Conservation (phyloP, 2,329 filamentous ascomycete species). For the Alternaria ventricosa region DNA sequence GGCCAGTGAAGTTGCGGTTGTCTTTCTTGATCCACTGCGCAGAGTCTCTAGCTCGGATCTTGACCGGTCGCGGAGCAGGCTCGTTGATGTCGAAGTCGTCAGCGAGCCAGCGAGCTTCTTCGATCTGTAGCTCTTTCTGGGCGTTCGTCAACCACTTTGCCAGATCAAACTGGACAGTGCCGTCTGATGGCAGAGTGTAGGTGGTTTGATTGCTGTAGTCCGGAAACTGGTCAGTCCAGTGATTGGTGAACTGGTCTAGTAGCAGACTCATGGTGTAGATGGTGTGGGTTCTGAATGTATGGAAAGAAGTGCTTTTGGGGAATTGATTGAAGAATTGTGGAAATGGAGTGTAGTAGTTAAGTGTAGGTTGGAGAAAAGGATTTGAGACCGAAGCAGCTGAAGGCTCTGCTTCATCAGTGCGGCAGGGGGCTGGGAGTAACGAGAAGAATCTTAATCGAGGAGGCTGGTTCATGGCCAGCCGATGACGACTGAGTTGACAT, state of each 20-base stretch:
- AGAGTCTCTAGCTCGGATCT: slow-evolving; percentile 3
- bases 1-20: slow-evolving; percentile 12
- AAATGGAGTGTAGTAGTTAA: neutral
- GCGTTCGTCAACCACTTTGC: neutral
- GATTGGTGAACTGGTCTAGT: neutral
- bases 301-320: neutral
- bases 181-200: neutral
- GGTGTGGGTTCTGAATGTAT: neutral
- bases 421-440: neutral
- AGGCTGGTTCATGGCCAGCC: slow-evolving; percentile 6
- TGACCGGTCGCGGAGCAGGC: neutral
- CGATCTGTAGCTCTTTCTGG: neutral
- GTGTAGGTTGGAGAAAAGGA: neutral
- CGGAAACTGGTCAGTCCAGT: neutral
- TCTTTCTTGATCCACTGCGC: slow-evolving; percentile 26
- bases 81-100: neutral
- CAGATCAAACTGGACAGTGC: neutral
- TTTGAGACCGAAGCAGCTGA: neutral
- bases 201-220: neutral
- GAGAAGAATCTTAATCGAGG: neutral
- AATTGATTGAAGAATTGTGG: neutral
- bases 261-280: neutral
- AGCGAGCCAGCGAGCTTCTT: neutral
- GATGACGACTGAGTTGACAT: slow-evolving; percentile 8
- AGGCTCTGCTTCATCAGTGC: neutral